Base-by-base conservation (phyloP, 345 rosid genomes). In the Salix udensis region DNA sequence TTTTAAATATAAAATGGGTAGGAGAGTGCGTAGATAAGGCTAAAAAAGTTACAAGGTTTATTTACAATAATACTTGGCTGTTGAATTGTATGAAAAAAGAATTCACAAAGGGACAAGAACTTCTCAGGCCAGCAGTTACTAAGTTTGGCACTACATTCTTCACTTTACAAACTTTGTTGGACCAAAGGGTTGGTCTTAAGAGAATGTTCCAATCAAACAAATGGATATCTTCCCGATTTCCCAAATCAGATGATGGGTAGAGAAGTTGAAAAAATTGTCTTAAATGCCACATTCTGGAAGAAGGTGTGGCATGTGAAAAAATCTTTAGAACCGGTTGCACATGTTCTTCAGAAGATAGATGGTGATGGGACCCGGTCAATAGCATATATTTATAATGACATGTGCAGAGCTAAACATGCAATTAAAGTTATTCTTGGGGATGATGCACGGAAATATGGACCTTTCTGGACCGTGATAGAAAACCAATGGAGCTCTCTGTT, bases 381-480 rank as follows among this genome's bases (percentile, higher is more conserved):
- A 80, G 80, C 89, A 31, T 77, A 58, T 53, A 55, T 84, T 55
- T 86, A 84, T 75, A 78, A 79, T 42, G 86, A 80, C 73, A 84
- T 86, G 77, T 75, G 68, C 61, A 78, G 82, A 42, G 87, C 87
- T 48, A 86, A 82, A 79, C 44, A 79, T 71, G 83, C 84, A 30
- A 84, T 86, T 61, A 85, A 84, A 67, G 52, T 84, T 24, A 44
- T 82, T 69, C 86, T 84, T 61, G 85, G 79, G 18, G 83, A 82
- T 70, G 87, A 86, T 68, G 69, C 73, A 42, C 87, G 87, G 18
- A 95, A 89, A 78, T 90, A 85, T 68, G 92, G 87, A 78, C 96
- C 98, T 12, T 86, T 95, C 72, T 91, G 92, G 92, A 87, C 85
- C 60, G 93, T 88, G 72, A 90, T 95, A 30, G 98, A 93, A 76